Base-by-base conservation (phyloP, 768 basidiomycete genomes). In the Lanmaoa rubissima region DNA sequence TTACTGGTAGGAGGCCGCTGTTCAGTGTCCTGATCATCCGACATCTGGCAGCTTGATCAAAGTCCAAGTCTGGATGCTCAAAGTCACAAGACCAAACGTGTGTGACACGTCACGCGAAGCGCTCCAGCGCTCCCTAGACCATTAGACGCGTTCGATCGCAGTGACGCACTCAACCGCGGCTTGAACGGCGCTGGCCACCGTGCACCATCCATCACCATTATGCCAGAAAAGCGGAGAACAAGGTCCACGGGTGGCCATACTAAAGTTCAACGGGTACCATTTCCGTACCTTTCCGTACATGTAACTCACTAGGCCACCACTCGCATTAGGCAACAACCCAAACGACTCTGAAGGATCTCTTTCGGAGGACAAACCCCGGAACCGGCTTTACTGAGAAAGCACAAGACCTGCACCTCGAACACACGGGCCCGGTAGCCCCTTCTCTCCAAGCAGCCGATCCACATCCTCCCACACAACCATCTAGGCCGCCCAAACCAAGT, bases 21-120 rank as follows among this genome's bases (percentile, higher is more conserved):
- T 40, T 54, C 57, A 11, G 49, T 16, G 21, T 63, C 58, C 12
- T 57, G 53, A 35, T 54, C 52, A 55, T 57, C 49, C 1, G 51
- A 43, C 62, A 65, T 62, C n/a, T n/a, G n/a, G n/a, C 7, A n/a
- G 13, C 17, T 13, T 13, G 26, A 31, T 36, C 17, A 4, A 24
- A 31, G n/a, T 36, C 14, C 10, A 24, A 26, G 44, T 12, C 12
- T 21, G 12, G 6, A 16, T 24, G n/a, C 11, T 21, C 21, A 13
- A 10, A 2, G 62, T 60, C 53, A 60, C 58, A 10, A n/a, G 42
- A 44, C 21, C 21, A 26, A 9, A 40, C 38, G 36, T 38, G 48
- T 40, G 65, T 67, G 62, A 67, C 54, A 55, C 5, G 64, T 62
- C 66, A 69, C 69, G 64, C 61, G 57, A 69, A 70, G 60, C 62